Evolutionary conservation across 306 rosid species (phyloP), one percentile per base, ranked within the genome.

Genomic region (Oemleria cerasiformis): DNA sequence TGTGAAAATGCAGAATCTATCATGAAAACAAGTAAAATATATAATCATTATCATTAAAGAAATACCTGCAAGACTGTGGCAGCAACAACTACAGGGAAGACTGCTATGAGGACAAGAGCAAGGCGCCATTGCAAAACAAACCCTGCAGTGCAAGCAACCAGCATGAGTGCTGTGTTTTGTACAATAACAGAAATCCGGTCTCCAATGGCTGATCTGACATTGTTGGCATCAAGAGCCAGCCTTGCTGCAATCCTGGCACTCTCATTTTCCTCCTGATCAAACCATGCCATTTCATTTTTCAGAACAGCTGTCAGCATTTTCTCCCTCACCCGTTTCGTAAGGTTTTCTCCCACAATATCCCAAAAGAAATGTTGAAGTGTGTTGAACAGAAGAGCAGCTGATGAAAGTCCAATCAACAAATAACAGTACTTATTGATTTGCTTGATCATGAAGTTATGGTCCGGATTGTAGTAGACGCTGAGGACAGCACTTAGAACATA

Each of bases 81-180:
- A 14, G 97, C 99, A 71, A 94, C 99, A 65, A 94, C 99, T 65
- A 94, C 90, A 44, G 99, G 99, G 79, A 90, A 90, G 80, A 92
- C 97, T n/a, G 96, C 97, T 53, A 92, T 77, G 7, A 92, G 96
- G 67, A 90, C 97, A 30, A 92, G 98, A 41, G 98, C 89, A 70
- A 92, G 98, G 65, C 98, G 92, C 98, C 98, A 90, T 73, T 92
- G 90, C 86, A 92, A 84, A 71, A 92, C 96, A 57, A 92, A 92
- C 43, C 98, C 98, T 6, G 98, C 96, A 12, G 98, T 90, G 73
- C 96, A 90, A 3, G 98, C 96, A 68, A 90, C 96, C 44, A 92
- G 81, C 96, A 92, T 86, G 42, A 92, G 96, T 13, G 98, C 92
- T 41, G 96, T 90, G 82, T 92, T 92, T 85, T 88, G 96, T 77